Percentiles rank a stretch among this genome's conserved stretches.
phyloP scores from a whole-genome alignment of 2,329 filamentous ascomycete species.

The Didymella keratinophila region DNA sequence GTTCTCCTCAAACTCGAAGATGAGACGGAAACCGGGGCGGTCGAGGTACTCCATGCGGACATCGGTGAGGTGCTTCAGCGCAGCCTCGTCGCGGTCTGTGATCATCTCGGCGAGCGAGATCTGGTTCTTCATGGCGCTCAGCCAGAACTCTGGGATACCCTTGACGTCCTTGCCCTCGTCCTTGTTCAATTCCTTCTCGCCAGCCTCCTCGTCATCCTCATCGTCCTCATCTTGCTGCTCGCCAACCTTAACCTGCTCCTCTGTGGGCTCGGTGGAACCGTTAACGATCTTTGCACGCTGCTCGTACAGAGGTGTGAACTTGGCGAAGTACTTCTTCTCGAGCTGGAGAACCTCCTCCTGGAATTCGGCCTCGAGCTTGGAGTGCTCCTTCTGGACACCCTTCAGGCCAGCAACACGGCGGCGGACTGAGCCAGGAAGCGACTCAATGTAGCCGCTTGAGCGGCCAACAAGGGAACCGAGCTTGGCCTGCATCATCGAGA shows the following conservation, averaged over 20 bases:
- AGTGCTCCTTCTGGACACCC: slow-evolving; percentile 98
- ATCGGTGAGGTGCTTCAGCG: slow-evolving; percentile 87
- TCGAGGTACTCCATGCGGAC: slow-evolving; percentile 99
- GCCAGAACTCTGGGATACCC: slow-evolving; percentile 99
- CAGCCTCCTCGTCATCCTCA: slow-evolving; percentile 62
- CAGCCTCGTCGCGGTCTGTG: slow-evolving; percentile 94
- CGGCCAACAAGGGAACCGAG: slow-evolving; percentile 91
- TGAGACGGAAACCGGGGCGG: slow-evolving; percentile 95
- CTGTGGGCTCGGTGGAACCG: slow-evolving; percentile 82
- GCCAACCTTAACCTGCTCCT: slow-evolving; percentile 85
- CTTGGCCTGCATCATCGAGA: slow-evolving; percentile 97
- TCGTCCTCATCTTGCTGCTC: slow-evolving; percentile 80
- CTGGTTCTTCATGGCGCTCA: slow-evolving; percentile 99
- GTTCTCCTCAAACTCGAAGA: slow-evolving; percentile 96
- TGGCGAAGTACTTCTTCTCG: slow-evolving; percentile 99
- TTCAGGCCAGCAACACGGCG: slow-evolving; percentile 94
- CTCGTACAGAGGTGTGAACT: slow-evolving; percentile 97
- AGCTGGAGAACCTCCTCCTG: slow-evolving; percentile 97
- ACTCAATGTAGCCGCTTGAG: slow-evolving; percentile 98
- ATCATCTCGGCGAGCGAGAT: slow-evolving; percentile 97
- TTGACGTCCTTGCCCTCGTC: slow-evolving; percentile 64
- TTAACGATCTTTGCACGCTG: slow-evolving; percentile 94
- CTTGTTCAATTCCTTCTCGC: slow-evolving; percentile 65
- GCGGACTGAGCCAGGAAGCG: slow-evolving; percentile 85
- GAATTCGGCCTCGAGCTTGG: slow-evolving; percentile 97